Base-by-base conservation (phyloP, 2,329 filamentous ascomycete genomes). In the Blastomyces percursus region DNA sequence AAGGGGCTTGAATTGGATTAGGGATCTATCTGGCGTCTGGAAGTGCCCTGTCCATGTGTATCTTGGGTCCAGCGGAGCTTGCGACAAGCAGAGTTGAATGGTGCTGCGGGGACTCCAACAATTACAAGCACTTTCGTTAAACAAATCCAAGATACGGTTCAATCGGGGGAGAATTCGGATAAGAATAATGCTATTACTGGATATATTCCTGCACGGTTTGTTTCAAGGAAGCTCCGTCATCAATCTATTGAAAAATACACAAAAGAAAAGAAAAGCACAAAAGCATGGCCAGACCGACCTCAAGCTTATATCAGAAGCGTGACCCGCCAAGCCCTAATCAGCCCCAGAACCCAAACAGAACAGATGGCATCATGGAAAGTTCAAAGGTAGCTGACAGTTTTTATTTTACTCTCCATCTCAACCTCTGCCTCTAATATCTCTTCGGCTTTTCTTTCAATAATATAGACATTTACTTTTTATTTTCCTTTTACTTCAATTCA, bases 331-430 rank as follows among this genome's bases (percentile, higher is more conserved):
- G 54, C n/a, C 54, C 59, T 54, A 42, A 54, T 54, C 19, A 24
- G 64, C 67, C 66, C 57, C 61, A 61, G 38, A 50, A 59, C 65
- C 56, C n/a, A 40, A 65, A 70, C 67, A 72, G 72, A 74, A 74
- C 73, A 75, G 70, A 74, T 75, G 71, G 72, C 73, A 71, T 73
- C 70, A 71, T 66, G 19, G 44, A 56, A 62, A 62, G 38, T 32
- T 21, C 40, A 42, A 61, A 11, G 21, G 3, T 32, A 32, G 1
- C 16, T n/a, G 14, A 32, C 27, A 30, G 4, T 30, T 30, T 38
- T 48, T 57, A 14, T 4, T 24, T 12, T 35, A 38, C 9, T n/a
- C 32, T 54, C 16, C 27, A 35, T 35, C 27, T 19, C 6, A 16
- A 54, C 11, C 27, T 35, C 19, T 50, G 21, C 21, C 9, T 50